phyloP scores from a whole-genome alignment of 345 rosid species.

The Ceriops tagal region DNA sequence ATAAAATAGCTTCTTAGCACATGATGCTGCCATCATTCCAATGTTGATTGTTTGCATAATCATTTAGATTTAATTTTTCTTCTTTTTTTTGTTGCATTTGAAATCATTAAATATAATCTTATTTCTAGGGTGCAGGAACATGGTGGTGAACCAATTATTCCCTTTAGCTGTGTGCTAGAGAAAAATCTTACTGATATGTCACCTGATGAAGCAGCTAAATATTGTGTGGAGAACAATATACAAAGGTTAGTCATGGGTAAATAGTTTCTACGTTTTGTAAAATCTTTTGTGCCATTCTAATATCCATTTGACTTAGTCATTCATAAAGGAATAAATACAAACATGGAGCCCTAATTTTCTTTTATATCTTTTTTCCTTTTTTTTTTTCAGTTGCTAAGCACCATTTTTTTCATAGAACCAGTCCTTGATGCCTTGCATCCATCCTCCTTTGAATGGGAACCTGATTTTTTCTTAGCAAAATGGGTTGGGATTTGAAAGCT shows the following conservation, averaged over 20 bases:
- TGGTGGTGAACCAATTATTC: conserved; percentile 87
- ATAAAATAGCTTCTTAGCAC: not conserved
- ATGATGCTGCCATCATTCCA: too few species aligned
- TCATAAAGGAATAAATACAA: too few species aligned
- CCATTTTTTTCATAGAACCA: too few species aligned
- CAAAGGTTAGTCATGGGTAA: conserved; percentile 65
- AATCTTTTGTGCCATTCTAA: not conserved
- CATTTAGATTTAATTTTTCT: not conserved
- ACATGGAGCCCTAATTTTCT: too few species aligned
- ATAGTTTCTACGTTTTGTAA: not conserved
- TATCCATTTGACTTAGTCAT: too few species aligned
- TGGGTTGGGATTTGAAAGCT: too few species aligned
- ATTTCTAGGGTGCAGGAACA: conserved; percentile 90
- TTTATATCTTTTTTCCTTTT: too few species aligned
- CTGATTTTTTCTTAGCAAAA: too few species aligned
- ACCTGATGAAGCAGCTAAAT: conserved; percentile 70
- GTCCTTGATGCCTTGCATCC: too few species aligned
- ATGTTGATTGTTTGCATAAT: too few species aligned
- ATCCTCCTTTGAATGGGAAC: too few species aligned
- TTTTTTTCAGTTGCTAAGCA: too few species aligned
- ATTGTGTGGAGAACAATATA: conserved; percentile 92
- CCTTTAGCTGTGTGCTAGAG: conserved; percentile 81
- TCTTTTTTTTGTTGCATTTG: not conserved
- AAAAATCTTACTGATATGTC: conserved; percentile 75
- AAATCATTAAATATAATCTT: conserved; percentile 12